Conservation (phyloP, 192 early-diverging fungal genomes). For the Backusella tarrabulga region DNA sequence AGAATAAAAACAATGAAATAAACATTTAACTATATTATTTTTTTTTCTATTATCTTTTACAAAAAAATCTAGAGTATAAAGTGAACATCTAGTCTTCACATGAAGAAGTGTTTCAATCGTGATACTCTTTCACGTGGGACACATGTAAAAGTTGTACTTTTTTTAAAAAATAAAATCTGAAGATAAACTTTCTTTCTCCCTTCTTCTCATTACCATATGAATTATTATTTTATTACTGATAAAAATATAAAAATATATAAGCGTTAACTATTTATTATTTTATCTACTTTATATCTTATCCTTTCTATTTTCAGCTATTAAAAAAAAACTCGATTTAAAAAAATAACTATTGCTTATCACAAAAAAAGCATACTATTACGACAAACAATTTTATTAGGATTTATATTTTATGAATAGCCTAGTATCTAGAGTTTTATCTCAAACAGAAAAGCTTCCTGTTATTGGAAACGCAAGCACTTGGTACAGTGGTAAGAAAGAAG, state of each 20-base stretch:
- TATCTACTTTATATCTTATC: not conserved
- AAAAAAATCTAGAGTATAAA: not conserved
- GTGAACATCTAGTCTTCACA: not conserved
- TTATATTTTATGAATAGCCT: constrained; percentile 5
- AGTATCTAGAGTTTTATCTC: constrained; percentile 15
- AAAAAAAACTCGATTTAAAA: not conserved
- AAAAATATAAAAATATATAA: constrained; percentile 1
- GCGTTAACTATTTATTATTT: not conserved
- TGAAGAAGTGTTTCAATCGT: constrained; percentile 14
- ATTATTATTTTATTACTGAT: not conserved
- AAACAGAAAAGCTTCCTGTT: constrained; percentile 19
- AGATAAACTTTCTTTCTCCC: constrained; percentile 8
- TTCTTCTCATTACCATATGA: constrained; percentile 4
- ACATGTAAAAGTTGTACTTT: constrained; percentile 3
- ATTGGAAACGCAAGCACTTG: not conserved
- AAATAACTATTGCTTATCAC: not conserved
- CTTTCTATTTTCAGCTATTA: not conserved
- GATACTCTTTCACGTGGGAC: constrained; percentile 7
- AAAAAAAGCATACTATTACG: not conserved
- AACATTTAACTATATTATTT: not conserved
- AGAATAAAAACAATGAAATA: not conserved
- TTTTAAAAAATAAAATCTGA: constrained; percentile 5
- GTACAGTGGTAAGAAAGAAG: not conserved
- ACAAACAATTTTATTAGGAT: not conserved
- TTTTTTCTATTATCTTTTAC: not conserved